These are phyloP conservation scores for Colletotrichum euphorbiae DNA, from an alignment of 2,329 filamentous ascomycete genomes.

Conservation along the genomic window DNA sequence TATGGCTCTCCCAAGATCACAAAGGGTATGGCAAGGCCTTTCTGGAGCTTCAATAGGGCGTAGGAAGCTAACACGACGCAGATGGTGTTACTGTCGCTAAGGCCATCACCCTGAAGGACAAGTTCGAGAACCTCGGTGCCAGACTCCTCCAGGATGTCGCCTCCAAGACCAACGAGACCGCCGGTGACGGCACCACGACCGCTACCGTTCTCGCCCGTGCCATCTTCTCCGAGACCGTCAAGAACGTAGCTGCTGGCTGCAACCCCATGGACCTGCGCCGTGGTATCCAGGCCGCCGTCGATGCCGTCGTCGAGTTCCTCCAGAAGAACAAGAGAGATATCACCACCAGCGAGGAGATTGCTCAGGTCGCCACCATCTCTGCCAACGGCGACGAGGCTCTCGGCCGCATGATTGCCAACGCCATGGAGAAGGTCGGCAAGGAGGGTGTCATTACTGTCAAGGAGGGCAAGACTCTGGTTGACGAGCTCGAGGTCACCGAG, in stretches of 20 bases:
- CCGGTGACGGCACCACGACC: slow-evolving; percentile 98
- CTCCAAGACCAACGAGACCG: slow-evolving; percentile 98
- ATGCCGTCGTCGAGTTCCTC: slow-evolving; percentile 93
- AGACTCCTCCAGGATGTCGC: slow-evolving; percentile 97
- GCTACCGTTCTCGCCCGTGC: slow-evolving; percentile 96
- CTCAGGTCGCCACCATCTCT: slow-evolving; percentile 97
- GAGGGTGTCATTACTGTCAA: slow-evolving; percentile 99
- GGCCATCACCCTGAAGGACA: slow-evolving; percentile 94
- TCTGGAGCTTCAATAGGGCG: neutral
- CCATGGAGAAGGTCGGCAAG: slow-evolving; percentile 99
- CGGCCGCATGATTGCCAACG: slow-evolving; percentile 93
- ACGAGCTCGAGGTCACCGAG: slow-evolving; percentile 99
- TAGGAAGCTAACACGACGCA: slow-evolving; percentile 51
- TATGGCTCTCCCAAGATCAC: slow-evolving; percentile 99
- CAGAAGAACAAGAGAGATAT: slow-evolving; percentile 98
- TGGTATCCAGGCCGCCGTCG: slow-evolving; percentile 96
- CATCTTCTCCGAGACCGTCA: slow-evolving; percentile 99
- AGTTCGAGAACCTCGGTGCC: slow-evolving; percentile 99
- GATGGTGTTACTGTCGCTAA: slow-evolving; percentile 91
- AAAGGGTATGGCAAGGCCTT: slow-evolving; percentile 75
- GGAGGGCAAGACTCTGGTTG: slow-evolving; percentile 98
- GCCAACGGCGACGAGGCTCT: slow-evolving; percentile 95
- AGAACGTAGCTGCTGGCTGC: slow-evolving; percentile 99
- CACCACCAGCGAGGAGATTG: slow-evolving; percentile 96
- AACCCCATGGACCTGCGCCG: slow-evolving; percentile 99